Percentiles rank a stretch among this genome's conserved stretches.
Conservation (phyloP, 2,329 filamentous ascomycete genomes). For the Penicillium vulpinum region DNA sequence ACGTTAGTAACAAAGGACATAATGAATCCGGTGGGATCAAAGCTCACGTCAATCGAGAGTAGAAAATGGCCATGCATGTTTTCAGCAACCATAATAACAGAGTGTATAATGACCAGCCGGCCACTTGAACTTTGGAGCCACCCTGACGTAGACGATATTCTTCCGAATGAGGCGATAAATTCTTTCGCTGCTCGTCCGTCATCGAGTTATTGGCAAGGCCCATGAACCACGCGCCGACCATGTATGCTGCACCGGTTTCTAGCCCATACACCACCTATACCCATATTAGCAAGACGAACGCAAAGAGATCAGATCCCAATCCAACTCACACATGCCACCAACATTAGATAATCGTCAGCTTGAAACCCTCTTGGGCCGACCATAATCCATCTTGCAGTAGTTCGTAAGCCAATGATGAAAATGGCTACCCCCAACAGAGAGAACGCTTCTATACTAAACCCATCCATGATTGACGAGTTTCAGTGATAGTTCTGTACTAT, state of each 20-base stretch:
- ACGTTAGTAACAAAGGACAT: background rate
- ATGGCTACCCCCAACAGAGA: slow-evolving; percentile 54
- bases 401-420: slow-evolving; percentile 53
- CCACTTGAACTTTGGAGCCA: slow-evolving; percentile 56
- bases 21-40: background rate
- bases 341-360: slow-evolving; percentile 61
- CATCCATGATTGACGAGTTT: slow-evolving; percentile 13
- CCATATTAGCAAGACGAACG: background rate
- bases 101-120: slow-evolving; percentile 58
- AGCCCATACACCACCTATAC: slow-evolving; percentile 52
- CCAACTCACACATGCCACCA: slow-evolving; percentile 52
- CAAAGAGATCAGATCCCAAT: background rate
- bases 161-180: slow-evolving; percentile 45
- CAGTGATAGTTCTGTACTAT: background rate
- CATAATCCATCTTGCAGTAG: slow-evolving; percentile 50
- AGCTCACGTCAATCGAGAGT: slow-evolving; percentile 53
- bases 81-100: slow-evolving; percentile 56
- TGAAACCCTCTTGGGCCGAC: slow-evolving; percentile 55
- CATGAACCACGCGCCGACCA: slow-evolving; percentile 49
- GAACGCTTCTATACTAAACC: slow-evolving; percentile 50
- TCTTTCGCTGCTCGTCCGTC: slow-evolving; percentile 51
- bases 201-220: slow-evolving; percentile 61
- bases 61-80: slow-evolving; percentile 58
- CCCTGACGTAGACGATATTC: slow-evolving; percentile 54
- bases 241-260: slow-evolving; percentile 53